Evolutionary conservation across 140 eudicot genomes (phyloP), one percentile per base, ranked within the genome.

Genomic region (Senecio squalidus): DNA sequence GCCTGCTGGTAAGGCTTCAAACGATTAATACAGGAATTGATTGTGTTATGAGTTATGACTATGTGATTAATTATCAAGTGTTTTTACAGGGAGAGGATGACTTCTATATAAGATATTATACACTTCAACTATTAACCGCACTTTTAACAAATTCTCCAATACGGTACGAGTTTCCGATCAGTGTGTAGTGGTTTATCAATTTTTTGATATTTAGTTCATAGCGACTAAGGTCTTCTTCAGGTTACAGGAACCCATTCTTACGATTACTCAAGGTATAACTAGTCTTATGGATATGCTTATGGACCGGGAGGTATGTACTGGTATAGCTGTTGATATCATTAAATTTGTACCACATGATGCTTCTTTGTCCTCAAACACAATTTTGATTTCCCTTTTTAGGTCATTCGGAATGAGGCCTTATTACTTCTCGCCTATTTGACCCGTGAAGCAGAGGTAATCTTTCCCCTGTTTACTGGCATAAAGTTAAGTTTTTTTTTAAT

Each of bases 211-310:
- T 51, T 43, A 18, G 60, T 70, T 27, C 27, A 14, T 38, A 21
- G 54, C 44, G 47, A 20, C 48, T 63, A 63, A 59, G 39, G 52
- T 74, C 58, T 49, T 51, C 50, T 81, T 71, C 72, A 91, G 98
- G 85, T 78, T 91, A 64, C 98, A 91, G 79, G 98, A 91, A 84
- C 87, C 88, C 77, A 91, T 91, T 74, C 76, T 91, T 36, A 80
- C 84, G 20, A 79, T 82, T 77, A 94, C 94, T 21, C 95, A 94
- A 67, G 94, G 97, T 53, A 78, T 86, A 39, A 90, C 95, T 31
- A 82, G 88, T 55, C 97, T 90, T 53, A 81, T 90, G 97, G 97
- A 86, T 73, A 90, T 86, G 97, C 90, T 90, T 61, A 86, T 90
- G 94, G 95, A 90, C 55, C 90, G 97, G 69, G 97, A 90, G 97